Evolutionary conservation across 2,329 filamentous ascomycete species (phyloP).

Genomic region (Paracorniculantispora psalliotae): DNA sequence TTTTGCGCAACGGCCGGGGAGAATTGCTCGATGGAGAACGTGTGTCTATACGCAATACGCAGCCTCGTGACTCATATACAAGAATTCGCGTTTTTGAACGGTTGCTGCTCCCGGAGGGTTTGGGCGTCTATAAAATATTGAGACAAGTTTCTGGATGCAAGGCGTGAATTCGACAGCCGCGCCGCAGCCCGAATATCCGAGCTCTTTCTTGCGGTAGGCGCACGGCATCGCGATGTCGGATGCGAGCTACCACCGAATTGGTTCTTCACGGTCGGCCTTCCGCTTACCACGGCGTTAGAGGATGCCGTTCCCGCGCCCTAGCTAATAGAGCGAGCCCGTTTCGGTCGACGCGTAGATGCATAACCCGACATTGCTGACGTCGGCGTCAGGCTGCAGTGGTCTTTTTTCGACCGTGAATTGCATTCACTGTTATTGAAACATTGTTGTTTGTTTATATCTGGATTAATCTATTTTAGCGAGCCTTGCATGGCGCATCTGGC

Average conservation of each 20-base stretch:
- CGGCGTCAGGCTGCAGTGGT: not conserved
- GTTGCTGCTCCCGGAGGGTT: not conserved
- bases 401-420: not conserved
- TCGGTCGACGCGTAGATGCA: not conserved
- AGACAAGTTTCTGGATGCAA: not conserved
- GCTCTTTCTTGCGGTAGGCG: not conserved
- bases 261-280: not conserved
- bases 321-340: not conserved
- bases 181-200: constrained; percentile 1
- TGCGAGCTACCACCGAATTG: constrained; percentile 11
- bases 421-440: too few relatives aligned
- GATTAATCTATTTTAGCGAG: not conserved
- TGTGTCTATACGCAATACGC: not conserved
- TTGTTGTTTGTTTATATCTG: too few relatives aligned
- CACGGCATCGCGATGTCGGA: constrained; percentile 1
- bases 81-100: too few relatives aligned
- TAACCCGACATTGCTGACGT: not conserved
- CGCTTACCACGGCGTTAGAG: not conserved
- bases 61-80: not conserved
- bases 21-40: not conserved
- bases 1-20: not conserved
- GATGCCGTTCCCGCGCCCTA: not conserved
- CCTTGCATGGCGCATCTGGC: not conserved
- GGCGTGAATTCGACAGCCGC: constrained; percentile 1
- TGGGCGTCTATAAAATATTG: not conserved